phyloP scores from a whole-genome alignment of 2,329 filamentous ascomycete species.

The Clarireedia homoeocarpa region DNA sequence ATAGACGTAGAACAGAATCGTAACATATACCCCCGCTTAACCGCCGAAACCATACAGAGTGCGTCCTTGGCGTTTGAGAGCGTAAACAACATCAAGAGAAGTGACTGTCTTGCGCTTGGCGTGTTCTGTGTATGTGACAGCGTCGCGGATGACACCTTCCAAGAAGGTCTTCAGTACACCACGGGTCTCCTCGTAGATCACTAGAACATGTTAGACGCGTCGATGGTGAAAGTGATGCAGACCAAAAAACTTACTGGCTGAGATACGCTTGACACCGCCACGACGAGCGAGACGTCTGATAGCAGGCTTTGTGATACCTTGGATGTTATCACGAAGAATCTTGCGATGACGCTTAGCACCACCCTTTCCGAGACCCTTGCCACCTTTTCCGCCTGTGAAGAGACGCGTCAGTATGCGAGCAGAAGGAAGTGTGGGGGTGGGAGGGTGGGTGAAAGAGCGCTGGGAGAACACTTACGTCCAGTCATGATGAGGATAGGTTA shows the following conservation, averaged over 20 bases:
- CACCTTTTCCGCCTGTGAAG: constrained; percentile 46
- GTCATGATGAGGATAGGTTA: constrained; percentile 40
- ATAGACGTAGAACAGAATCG: constrained; percentile 18
- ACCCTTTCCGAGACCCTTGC: constrained; percentile 96
- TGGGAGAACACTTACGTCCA: constrained; percentile 44
- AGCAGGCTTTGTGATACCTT: constrained; percentile 97
- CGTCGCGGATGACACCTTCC: constrained; percentile 66
- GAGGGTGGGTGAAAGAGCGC: too few species aligned
- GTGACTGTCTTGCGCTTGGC: constrained; percentile 71
- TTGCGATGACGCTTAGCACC: constrained; percentile 98
- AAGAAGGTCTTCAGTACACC: constrained; percentile 80
- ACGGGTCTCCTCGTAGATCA: constrained; percentile 80
- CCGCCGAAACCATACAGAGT: constrained; percentile 64
- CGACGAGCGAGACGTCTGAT: constrained; percentile 97
- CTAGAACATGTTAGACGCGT: constrained; percentile 29
- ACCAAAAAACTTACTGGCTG: constrained; percentile 57
- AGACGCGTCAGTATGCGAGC: constrained; percentile 18
- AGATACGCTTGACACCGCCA: constrained; percentile 99
- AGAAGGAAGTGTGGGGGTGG: background rate
- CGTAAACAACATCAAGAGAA: constrained; percentile 58
- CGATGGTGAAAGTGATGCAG: constrained; percentile 22
- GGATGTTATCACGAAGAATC: constrained; percentile 99
- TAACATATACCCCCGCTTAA: constrained; percentile 32
- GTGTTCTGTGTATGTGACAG: constrained; percentile 46
- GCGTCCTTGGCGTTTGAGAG: constrained; percentile 57